phyloP scores from a whole-genome alignment of 768 basidiomycete species.

The Hydnomerulius pinastri region DNA sequence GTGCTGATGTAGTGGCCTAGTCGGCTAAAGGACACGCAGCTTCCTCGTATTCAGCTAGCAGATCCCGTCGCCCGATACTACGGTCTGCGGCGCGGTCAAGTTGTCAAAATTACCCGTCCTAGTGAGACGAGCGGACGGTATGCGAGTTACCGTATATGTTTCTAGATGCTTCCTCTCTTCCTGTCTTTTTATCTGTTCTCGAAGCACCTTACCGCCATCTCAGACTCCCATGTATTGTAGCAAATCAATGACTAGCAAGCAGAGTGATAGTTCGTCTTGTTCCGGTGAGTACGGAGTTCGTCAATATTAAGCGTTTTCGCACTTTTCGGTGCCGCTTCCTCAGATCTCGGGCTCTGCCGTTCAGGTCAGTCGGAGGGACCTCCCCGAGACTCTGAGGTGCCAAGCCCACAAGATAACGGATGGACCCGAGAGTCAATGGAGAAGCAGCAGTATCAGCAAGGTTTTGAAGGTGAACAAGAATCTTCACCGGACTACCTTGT shows the following conservation, averaged over 20 bases:
- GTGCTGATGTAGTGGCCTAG: slow-evolving; percentile 42
- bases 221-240: slow-evolving; percentile 17
- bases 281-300: slow-evolving; percentile 4
- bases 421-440: no score
- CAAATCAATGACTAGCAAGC: slow-evolving; percentile 9
- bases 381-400: neutral
- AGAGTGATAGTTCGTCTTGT: slow-evolving; percentile 1
- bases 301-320: neutral
- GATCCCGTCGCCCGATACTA: slow-evolving; percentile 99
- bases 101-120: slow-evolving; percentile 96
- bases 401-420: neutral
- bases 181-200: slow-evolving; percentile 1
- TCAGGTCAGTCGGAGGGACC: neutral
- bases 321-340: neutral
- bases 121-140: slow-evolving; percentile 96
- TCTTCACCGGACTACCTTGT: no score
- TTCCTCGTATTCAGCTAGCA: slow-evolving; percentile 93
- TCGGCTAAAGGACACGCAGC: slow-evolving; percentile 95
- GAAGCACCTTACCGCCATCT: slow-evolving; percentile 3
- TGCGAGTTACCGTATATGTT: slow-evolving; percentile 90
- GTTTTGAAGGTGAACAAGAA: no score
- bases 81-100: slow-evolving; percentile 91
- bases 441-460: no score
- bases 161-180: slow-evolving; percentile 40
- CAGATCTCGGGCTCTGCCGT: neutral